A percentile compares a stretch with the other conserved stretches of the same genome.
Conservation (phyloP, 2,329 filamentous ascomycete species). For the Pseudogymnoascus sp. region DNA sequence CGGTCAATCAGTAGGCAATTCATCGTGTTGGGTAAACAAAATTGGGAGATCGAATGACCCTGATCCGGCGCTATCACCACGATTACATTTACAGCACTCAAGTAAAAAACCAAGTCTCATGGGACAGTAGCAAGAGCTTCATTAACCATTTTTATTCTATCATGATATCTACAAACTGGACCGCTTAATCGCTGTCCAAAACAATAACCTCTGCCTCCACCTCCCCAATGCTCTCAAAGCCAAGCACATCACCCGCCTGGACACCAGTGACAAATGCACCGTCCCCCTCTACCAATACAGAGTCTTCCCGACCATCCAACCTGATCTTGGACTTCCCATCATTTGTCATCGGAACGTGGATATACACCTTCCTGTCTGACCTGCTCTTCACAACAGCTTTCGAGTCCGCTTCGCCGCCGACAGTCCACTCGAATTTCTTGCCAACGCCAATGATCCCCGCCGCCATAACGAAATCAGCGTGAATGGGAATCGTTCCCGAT, state of each 20-base stretch:
- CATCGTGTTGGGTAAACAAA: background rate
- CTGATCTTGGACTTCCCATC: slow-evolving; percentile 64
- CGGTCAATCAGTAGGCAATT: background rate
- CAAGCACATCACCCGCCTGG: slow-evolving; percentile 54
- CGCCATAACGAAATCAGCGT: slow-evolving; percentile 77
- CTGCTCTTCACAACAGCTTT: slow-evolving; percentile 42
- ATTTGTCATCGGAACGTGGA: slow-evolving; percentile 76
- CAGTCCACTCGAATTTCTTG: slow-evolving; percentile 59
- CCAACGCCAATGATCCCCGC: slow-evolving; percentile 64
- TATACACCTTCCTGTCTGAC: slow-evolving; percentile 62
- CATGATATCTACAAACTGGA: background rate
- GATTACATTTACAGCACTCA: background rate
- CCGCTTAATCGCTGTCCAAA: slow-evolving; percentile 36
- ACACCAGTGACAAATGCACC: slow-evolving; percentile 66
- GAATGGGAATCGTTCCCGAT: slow-evolving; percentile 67
- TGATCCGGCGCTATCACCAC: background rate
- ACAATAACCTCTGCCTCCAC: slow-evolving; percentile 63
- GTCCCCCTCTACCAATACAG: slow-evolving; percentile 66
- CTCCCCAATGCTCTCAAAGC: slow-evolving; percentile 59
- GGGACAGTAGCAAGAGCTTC: background rate
- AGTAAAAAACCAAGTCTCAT: background rate
- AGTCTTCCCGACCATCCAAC: slow-evolving; percentile 57
- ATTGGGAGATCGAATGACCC: background rate
- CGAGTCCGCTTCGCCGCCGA: slow-evolving; percentile 42
- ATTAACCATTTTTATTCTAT: background rate